phyloP scores from a whole-genome alignment of 805 yeast genomes.

The Lachancea sp. region DNA sequence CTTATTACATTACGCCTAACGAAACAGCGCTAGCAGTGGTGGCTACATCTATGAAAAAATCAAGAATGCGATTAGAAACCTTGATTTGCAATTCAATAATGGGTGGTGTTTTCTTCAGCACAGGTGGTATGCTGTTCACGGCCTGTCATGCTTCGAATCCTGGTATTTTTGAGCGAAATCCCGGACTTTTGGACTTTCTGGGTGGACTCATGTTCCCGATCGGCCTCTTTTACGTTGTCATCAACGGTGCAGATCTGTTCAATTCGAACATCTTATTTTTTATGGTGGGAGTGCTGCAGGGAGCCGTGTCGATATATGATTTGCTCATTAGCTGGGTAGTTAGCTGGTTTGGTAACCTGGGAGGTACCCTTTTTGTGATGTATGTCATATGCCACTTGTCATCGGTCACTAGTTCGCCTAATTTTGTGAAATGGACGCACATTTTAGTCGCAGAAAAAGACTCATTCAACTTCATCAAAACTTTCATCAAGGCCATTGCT shows the following conservation, averaged over 20 bases:
- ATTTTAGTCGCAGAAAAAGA: slow-evolving; percentile 41
- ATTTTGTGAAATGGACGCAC: slow-evolving; percentile 43
- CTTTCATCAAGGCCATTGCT: slow-evolving; percentile 62
- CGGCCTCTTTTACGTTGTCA: slow-evolving; percentile 68
- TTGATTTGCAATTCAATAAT: slow-evolving; percentile 57
- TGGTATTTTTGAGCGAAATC: slow-evolving; percentile 35
- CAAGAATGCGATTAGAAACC: slow-evolving; percentile 56
- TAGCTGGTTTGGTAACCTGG: slow-evolving; percentile 62
- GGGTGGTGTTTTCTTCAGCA: slow-evolving; percentile 62
- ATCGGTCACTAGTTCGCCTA: slow-evolving; percentile 38
- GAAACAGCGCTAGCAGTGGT: slow-evolving; percentile 81
- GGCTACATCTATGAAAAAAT: slow-evolving; percentile 79
- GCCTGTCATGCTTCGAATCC: slow-evolving; percentile 49
- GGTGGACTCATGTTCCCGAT: slow-evolving; percentile 64
- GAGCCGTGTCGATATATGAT: slow-evolving; percentile 64
- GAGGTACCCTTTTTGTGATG: slow-evolving; percentile 56
- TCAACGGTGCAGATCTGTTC: slow-evolving; percentile 69
- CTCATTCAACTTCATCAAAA: slow-evolving; percentile 48
- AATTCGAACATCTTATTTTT: slow-evolving; percentile 71
- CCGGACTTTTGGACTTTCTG: slow-evolving; percentile 47
- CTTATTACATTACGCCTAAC: slow-evolving; percentile 62
- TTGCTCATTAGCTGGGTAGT: slow-evolving; percentile 57
- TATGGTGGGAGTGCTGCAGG: slow-evolving; percentile 59
- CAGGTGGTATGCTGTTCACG: slow-evolving; percentile 68
- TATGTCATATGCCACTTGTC: slow-evolving; percentile 57